Evolutionary conservation across 768 basidiomycete species (phyloP), one percentile per base, ranked within the genome.

Genomic region (Suillus alpinus): DNA sequence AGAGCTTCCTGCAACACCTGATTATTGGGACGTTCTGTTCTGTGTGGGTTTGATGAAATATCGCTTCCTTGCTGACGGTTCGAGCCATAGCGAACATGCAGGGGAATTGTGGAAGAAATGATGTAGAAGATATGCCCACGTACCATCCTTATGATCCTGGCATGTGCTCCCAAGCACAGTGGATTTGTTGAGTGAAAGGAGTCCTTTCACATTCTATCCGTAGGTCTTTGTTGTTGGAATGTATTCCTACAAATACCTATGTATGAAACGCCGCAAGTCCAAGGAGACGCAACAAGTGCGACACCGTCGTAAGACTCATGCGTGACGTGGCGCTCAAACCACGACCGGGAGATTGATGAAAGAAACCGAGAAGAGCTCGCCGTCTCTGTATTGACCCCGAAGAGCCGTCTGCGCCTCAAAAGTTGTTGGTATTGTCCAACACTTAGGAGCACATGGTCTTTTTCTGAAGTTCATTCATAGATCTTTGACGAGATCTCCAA

Each of bases 1-100:
- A 31, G 55, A 79, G 2, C 69, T 94, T 3, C 90, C 91, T 10
- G 84, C 85, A 0, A 81, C 81, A 64, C 88, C 88, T 0, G 77
- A 80, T 7, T 64, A 71, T 36, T 88, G 84, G 76, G 76, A 71
- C 65, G 65, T 76, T 40, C 39, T 40, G 39, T 40, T 18, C 72
- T 86, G 65, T 74, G 79, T 88, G 0, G 96, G 96, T 10, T 98
- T 95, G 96, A 95, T 92, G 4, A 89, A 88, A 67, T 98, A 98
- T 68, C 69, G 85, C 62, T 77, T 84, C 68, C 78, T 76, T 51
- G 63, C 81, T 1, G 92, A 96, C 67, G 95, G 95, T 2, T 86
- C 87, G 26, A 86, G 87, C 67, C 89, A 86, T 72, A 82, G 80
- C 68, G 88, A 92, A 68, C 82, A 84, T 10, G 89, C 95, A 58